Evolutionary conservation across 2,329 filamentous ascomycete species (phyloP).

Genomic region (Venturia aucupariae): DNA sequence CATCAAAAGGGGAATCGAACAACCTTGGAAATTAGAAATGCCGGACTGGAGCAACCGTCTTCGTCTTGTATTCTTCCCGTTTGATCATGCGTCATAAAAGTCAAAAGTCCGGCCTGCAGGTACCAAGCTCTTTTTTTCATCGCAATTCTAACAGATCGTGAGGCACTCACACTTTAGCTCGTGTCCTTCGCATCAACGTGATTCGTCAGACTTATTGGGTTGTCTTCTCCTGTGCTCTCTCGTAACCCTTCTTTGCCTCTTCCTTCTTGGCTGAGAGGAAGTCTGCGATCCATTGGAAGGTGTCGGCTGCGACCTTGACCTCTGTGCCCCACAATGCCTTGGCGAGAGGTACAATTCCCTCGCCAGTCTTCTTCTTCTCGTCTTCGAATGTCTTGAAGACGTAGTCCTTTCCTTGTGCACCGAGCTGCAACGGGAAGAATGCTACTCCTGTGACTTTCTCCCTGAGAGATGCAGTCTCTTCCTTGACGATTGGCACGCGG

Average conservation of each 20-base stretch:
- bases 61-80: neutral
- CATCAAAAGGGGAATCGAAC: conserved; percentile 2
- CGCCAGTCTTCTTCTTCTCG: conserved; percentile 30
- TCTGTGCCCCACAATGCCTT: conserved; percentile 31
- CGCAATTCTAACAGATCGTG: neutral
- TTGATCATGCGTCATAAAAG: neutral
- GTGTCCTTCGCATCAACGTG: neutral
- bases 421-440: conserved; percentile 23
- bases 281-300: neutral
- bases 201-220: neutral
- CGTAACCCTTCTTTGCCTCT: conserved; percentile 12
- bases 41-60: neutral
- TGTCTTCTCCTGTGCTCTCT: conserved; percentile 1
- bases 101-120: neutral
- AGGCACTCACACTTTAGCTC: neutral
- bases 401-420: conserved; percentile 26
- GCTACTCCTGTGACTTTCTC: conserved; percentile 22
- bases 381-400: conserved; percentile 30
- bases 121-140: neutral
- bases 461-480: conserved; percentile 37
- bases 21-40: neutral
- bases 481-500: conserved; percentile 37
- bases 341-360: conserved; percentile 26
- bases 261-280: conserved; percentile 11
- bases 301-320: conserved; percentile 18